Percentiles rank a stretch among this genome's conserved stretches.
These are phyloP conservation scores for Liriodendron chinense DNA, from an alignment of 164 flowering plant genomes.

Conservation along the genomic window DNA sequence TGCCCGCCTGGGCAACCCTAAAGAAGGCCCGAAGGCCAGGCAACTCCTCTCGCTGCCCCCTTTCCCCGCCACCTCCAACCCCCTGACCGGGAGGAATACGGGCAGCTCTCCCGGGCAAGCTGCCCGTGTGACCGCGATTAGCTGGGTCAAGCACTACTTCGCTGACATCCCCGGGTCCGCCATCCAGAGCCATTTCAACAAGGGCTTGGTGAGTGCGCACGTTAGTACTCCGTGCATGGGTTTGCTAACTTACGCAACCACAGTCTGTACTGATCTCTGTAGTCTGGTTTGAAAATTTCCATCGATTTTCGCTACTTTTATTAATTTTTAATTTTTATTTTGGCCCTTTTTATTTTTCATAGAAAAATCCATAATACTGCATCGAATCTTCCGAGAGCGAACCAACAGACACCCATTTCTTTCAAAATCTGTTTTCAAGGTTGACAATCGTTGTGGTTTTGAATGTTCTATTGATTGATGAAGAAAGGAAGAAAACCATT, in stretches of 20 bases:
- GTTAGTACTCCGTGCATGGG: not conserved
- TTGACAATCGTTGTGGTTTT: no score
- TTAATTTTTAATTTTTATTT: not conserved
- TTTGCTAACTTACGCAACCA: not conserved
- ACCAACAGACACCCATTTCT: no score
- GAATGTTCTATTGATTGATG: no score
- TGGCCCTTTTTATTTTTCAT: not conserved
- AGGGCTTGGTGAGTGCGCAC: slow-evolving; percentile 61
- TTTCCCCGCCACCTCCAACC: slow-evolving; percentile 48
- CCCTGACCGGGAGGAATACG: slow-evolving; percentile 47
- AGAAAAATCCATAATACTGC: no score
- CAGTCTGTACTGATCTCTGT: not conserved
- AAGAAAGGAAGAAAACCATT: no score
- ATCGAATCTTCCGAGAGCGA: no score
- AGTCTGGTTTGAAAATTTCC: not conserved
- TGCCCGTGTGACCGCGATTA: slow-evolving; percentile 62
- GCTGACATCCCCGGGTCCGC: slow-evolving; percentile 41
- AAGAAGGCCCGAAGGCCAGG: slow-evolving; percentile 59
- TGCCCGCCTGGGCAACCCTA: slow-evolving; percentile 49
- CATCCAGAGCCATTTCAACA: slow-evolving; percentile 71
- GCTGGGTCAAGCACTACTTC: slow-evolving; percentile 85
- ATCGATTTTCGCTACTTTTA: not conserved
- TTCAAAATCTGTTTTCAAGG: no score
- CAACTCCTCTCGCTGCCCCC: slow-evolving; percentile 85
- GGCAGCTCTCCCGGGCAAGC: slow-evolving; percentile 4